These are phyloP conservation scores for Yamadazyma pseudoaaseri DNA, from an alignment of 1,139 yeast genomes.

Conservation along the genomic window DNA sequence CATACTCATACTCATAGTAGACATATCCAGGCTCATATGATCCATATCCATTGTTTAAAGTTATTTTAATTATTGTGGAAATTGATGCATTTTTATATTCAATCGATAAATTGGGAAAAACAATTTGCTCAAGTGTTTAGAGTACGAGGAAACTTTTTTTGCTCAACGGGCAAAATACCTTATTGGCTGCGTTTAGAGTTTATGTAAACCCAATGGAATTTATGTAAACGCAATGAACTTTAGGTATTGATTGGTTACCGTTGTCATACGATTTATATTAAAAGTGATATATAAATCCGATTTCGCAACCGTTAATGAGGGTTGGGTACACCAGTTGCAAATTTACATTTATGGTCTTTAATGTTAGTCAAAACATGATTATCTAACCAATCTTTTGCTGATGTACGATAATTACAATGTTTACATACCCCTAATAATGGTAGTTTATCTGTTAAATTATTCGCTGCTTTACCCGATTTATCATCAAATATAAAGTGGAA, in stretches of 20 bases:
- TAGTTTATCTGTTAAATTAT: conserved; percentile 43
- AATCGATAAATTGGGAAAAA: conserved; percentile 4
- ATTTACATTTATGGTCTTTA: conserved; percentile 20
- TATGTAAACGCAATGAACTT: too few relatives aligned
- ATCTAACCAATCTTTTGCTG: conserved; percentile 44
- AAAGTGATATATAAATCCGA: too few relatives aligned
- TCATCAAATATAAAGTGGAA: conserved; percentile 47
- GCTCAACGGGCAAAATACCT: too few relatives aligned
- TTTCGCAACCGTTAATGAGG: conserved; percentile 4
- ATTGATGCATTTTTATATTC: conserved; percentile 1
- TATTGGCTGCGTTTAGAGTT: too few relatives aligned
- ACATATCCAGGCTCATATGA: conserved; percentile 6
- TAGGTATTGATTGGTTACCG: too few relatives aligned
- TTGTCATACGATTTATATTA: too few relatives aligned
- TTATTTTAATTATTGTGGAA: background rate
- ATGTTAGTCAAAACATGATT: conserved; percentile 36
- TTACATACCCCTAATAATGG: conserved; percentile 39
- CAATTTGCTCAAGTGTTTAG: conserved; percentile 11
- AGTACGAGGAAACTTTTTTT: background rate
- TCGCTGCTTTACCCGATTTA: conserved; percentile 41
- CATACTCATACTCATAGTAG: conserved; percentile 3
- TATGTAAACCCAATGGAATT: too few relatives aligned
- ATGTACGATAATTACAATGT: conserved; percentile 36
- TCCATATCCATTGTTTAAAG: conserved; percentile 3
- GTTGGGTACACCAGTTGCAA: conserved; percentile 14